Base-by-base conservation (phyloP, 768 basidiomycete species). In the Postia placenta region DNA sequence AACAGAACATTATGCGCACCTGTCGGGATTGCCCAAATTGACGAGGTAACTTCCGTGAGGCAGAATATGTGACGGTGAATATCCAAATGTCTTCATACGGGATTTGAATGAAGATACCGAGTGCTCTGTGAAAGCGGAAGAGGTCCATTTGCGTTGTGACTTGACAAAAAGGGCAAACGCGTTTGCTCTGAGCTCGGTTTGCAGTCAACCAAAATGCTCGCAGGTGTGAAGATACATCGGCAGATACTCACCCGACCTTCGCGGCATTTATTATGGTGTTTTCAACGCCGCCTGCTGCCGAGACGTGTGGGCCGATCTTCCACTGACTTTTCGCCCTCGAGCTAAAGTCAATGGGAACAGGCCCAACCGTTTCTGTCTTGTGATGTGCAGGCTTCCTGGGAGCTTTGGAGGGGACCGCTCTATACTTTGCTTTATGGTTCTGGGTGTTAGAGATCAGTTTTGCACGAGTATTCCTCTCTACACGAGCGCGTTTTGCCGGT, bases 1-100 rank as follows among this genome's bases (percentile, higher is more conserved):
- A n/a, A n/a, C n/a, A n/a, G n/a, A n/a, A n/a, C n/a, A n/a, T n/a
- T n/a, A n/a, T n/a, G n/a, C 86, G 48, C 44, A 89, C 87, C 55
- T 54, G 50, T 91, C 85, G 0, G 85, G 83, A 63, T 92, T 92
- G 36, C 82, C 91, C 1, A 92, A 74, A 59, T 93, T 93, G 42
- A 92, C 76, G 24, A 93, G 75, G 62, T 92, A 93, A 55, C 81
- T 90, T 24, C 88, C 90, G 55, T 93, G 92, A 1, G 89, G 89
- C 2, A 94, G 67, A 1, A 92, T 72, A 51, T 85, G 67, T n/a
- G 69, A 66, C 2, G 75, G 66, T 0, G 75, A 67, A 61, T 92
- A 92, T 1, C 78, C 77, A 51, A 82, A 76, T 26, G 74, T 71
- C 47, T 67, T 58, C 78, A 90, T 73, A 22, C 80, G 72, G 27